Evolutionary conservation across 768 basidiomycete genomes (phyloP), one percentile per base, ranked within the genome.

Genomic region (Auricularia auricula-judae): DNA sequence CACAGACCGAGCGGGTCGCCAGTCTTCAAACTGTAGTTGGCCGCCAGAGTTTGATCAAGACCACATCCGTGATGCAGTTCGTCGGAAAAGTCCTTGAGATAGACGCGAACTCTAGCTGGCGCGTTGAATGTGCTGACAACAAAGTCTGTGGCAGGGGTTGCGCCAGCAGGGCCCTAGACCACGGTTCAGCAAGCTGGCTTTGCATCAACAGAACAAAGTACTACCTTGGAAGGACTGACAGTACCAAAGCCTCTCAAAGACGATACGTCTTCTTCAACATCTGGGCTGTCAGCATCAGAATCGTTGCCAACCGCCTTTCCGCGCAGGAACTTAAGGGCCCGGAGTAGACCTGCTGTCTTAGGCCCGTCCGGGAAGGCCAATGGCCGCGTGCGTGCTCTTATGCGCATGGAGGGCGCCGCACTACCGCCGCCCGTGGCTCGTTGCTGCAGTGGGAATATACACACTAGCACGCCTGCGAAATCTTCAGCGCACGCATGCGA

Each of bases 361-460:
- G 79, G 77, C 1, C 75, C 72, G 3, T 73, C 63, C 65, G 68
- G n/a, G 72, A 53, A n/a, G 66, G 67, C 33, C 68, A 18, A 14
- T 63, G 70, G 34, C 71, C 53, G 53, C 43, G 68, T 68, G 67
- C 39, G 75, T 65, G 23, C 66, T 18, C 23, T 34, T 76, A 83
- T 77, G 18, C 82, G 81, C 44, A 77, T 72, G 3, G 81, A 79
- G 14, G 81, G 64, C 34, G 81, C 80, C 67, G 82, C 76, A 61
- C 81, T 71, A 12, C 78, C 74, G 62, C 84, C 84, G n/a, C 83
- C 82, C 8, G 89, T 84, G 64, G 88, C 82, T 16, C 88, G 82
- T 21, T 86, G 86, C 2, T 88, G 86, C 3, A 86, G 84, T 56
- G 87, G 83, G 76, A 90, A 94, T 76, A 96, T 94, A 71, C 87